These are phyloP conservation scores for Sisymbrium altissimum DNA, from an alignment of 345 rosid genomes.

Conservation along the genomic window DNA sequence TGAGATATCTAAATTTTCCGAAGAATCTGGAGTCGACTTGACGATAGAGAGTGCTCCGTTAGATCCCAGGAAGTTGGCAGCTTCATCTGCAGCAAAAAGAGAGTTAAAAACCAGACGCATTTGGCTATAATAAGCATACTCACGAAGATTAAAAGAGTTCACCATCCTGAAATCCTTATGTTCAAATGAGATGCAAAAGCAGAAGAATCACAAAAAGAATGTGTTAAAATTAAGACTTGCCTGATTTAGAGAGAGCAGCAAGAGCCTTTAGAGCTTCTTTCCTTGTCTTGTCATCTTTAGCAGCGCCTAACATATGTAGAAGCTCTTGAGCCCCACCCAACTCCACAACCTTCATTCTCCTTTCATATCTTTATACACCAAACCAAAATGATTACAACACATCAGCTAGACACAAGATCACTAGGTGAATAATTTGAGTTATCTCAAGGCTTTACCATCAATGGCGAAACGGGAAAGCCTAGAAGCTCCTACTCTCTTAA, in stretches of 20 bases:
- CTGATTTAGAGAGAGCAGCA: conserved; percentile 63
- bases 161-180: not conserved
- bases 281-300: conserved; percentile 76
- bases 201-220: not conserved
- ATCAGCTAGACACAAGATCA: not conserved
- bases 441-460: conserved; percentile 46
- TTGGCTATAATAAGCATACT: not conserved
- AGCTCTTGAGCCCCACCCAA: conserved; percentile 86
- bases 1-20: conserved; percentile 52
- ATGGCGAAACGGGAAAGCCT: conserved; percentile 79
- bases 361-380: conserved; percentile 47
- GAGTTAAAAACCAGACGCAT: not conserved
- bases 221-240: conserved; percentile 25
- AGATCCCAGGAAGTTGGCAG: conserved; percentile 51
- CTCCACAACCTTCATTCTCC: conserved; percentile 88
- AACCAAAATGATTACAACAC: conserved; percentile 4
- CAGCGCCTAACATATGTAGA: conserved; percentile 65
- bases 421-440: not conserved
- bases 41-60: conserved; percentile 58
- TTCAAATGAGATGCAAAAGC: not conserved
- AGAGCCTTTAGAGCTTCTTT: conserved; percentile 84
- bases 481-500: conserved; percentile 90
- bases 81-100: conserved; percentile 57
- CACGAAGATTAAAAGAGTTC: not conserved
- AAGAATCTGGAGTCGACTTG: conserved; percentile 52